phyloP scores from a whole-genome alignment of 768 basidiomycete genomes.

The Clavulina sp. region DNA sequence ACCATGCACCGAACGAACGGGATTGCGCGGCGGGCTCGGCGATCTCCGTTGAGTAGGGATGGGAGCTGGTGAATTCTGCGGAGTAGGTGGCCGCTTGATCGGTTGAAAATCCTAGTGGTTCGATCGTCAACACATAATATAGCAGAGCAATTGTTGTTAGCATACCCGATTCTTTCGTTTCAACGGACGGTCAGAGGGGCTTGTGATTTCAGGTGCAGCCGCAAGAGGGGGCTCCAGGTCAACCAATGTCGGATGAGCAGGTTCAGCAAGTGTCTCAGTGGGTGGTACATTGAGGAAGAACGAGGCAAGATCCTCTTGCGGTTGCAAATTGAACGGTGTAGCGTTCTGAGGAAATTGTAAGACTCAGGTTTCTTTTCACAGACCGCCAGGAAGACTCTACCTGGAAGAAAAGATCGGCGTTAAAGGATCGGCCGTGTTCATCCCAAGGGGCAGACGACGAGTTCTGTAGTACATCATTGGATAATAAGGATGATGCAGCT shows the following conservation, averaged over 20 bases:
- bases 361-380: no score
- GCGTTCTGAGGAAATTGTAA: no score
- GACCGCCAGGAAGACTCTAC: not conserved
- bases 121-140: no score
- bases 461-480: no score
- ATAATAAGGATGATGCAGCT: no score
- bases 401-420: not conserved
- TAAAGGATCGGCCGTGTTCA: not conserved
- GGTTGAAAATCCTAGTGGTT: no score
- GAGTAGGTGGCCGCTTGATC: not conserved
- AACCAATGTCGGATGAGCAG: conserved; percentile 21
- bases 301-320: not conserved
- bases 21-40: conserved; percentile 65
- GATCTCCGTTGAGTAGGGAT: conserved; percentile 47
- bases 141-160: no score
- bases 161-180: no score
- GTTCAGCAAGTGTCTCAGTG: conserved; percentile 25
- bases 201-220: no score
- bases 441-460: not conserved
- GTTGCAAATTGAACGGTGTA: not conserved
- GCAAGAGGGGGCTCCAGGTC: no score
- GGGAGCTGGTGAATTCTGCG: not conserved
- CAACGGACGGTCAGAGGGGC: no score
- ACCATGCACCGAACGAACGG: conserved; percentile 79
- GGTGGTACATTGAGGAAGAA: not conserved